A percentile compares a stretch with the other conserved stretches of the same genome.
phyloP scores from a whole-genome alignment of 768 basidiomycete genomes.

The Pilatotrama ljubarskyi region DNA sequence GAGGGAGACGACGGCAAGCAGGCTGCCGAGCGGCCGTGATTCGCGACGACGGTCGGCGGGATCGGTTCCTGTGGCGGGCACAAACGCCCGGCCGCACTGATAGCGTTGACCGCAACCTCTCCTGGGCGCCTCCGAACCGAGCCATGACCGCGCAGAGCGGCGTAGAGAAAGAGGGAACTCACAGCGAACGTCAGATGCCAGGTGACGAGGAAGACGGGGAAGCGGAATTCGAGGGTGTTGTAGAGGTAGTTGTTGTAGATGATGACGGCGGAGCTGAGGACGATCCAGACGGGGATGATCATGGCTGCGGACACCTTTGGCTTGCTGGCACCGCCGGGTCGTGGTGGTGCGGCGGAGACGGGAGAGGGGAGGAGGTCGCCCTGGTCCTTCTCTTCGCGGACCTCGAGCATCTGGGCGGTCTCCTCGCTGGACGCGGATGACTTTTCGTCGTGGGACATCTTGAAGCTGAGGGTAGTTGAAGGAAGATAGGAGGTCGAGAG shows the following conservation, averaged over 20 bases:
- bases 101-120: not conserved
- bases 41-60: not conserved
- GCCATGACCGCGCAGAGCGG: too few species aligned
- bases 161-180: slow-evolving; percentile 26
- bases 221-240: slow-evolving; percentile 81
- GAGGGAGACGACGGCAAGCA: too few species aligned
- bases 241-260: slow-evolving; percentile 94
- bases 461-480: not conserved
- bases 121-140: not conserved
- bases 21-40: not conserved
- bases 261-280: slow-evolving; percentile 86
- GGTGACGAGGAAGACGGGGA: slow-evolving; percentile 91
- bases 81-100: not conserved
- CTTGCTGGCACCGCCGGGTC: slow-evolving; percentile 28
- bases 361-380: slow-evolving; percentile 55
- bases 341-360: slow-evolving; percentile 43
- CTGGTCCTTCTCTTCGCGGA: slow-evolving; percentile 26
- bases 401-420: slow-evolving; percentile 28
- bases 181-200: slow-evolving; percentile 75
- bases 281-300: slow-evolving; percentile 93
- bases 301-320: slow-evolving; percentile 60
- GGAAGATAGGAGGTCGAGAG: not conserved
- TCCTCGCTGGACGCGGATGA: slow-evolving; percentile 5
- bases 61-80: slow-evolving; percentile 12
- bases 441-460: slow-evolving; percentile 14